Evolutionary conservation across 345 rosid genomes (phyloP), one percentile per base, ranked within the genome.

Genomic region (Brassica napus): DNA sequence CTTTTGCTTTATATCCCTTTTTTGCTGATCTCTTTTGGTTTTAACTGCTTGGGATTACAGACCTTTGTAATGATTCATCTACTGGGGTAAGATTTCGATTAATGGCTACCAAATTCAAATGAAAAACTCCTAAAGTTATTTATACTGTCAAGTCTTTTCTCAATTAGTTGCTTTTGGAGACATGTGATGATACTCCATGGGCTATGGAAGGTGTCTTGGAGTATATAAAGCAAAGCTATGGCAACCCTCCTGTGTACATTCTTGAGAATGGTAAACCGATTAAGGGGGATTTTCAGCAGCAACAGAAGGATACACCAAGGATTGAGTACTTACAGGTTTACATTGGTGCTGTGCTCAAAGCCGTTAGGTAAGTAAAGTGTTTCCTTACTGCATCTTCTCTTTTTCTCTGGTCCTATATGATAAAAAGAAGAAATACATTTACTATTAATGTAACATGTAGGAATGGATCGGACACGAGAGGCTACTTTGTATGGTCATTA

Each of bases 301-400:
- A 57, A 21, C 5, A 8, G 30, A 58, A 58, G 14, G 63, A 59
- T 6, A 59, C 63, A 59, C 63, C 31, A 9, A 59, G 63, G 12
- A 59, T 59, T 2, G 63, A 59, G 31, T 59, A 59, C 31, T 24
- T 59, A 23, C 63, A 59, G 26, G 63, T 1, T 59, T 59, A 59
- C 63, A 59, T 59, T 23, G 31, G 32, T 59, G 63, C 63, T 59
- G 31, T 59, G 63, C 63, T 59, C 63, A 24, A 59, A 23, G 63
- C 63, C 31, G 63, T 59, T 59, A 59, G 63, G 63, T 58, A 23
- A 58, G 63, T 58, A 3, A 58, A 58, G 5, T 23, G 63, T 23
- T 58, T 23, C 63, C 63, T 23, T 58, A 23, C 31, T 58, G 11
- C 11, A 58, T 58, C 31, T 58, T 58, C n/a, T 23, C n/a, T 58